phyloP scores from a whole-genome alignment of 148 eudicot genomes.

The Hydrangea macrophylla region DNA sequence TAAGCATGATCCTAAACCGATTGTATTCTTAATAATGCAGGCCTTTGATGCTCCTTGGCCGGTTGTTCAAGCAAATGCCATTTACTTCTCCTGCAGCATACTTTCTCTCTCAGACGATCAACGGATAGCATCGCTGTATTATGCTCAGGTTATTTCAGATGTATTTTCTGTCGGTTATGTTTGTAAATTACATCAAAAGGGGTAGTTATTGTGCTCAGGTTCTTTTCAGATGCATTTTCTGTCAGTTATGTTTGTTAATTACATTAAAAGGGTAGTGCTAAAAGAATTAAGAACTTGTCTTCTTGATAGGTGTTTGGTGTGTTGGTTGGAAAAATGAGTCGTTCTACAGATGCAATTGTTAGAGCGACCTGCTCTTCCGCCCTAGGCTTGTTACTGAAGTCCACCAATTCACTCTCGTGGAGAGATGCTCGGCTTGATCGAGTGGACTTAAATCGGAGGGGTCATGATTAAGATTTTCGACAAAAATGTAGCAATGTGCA shows the following conservation, averaged over 20 bases:
- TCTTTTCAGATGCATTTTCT: not conserved
- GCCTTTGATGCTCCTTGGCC: conserved; percentile 99
- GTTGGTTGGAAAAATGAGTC: conserved; percentile 74
- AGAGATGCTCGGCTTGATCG: conserved; percentile 66
- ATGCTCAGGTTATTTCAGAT: conserved; percentile 57
- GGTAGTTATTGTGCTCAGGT: too few relatives aligned
- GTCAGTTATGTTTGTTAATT: not conserved
- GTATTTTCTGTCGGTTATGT: not conserved
- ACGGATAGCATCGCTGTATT: conserved; percentile 61
- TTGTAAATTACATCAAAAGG: not conserved
- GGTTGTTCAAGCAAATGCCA: conserved; percentile 87
- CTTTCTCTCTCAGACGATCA: conserved; percentile 83
- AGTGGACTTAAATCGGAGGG: conserved; percentile 44
- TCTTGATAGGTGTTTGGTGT: conserved; percentile 63
- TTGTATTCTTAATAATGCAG: conserved; percentile 35
- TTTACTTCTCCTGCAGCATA: conserved; percentile 80
- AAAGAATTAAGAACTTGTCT: not conserved
- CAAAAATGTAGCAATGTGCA: conserved; percentile 10
- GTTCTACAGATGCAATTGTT: conserved; percentile 72
- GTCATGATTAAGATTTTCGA: conserved; percentile 37
- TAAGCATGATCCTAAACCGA: not conserved
- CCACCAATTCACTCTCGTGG: conserved; percentile 65
- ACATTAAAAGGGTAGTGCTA: not conserved
- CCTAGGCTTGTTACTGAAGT: conserved; percentile 71
- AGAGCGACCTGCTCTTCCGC: conserved; percentile 86